Evolutionary conservation across 2,329 filamentous ascomycete genomes (phyloP), one percentile per base, ranked within the genome.

Genomic region (Colletotrichum simmondsii): DNA sequence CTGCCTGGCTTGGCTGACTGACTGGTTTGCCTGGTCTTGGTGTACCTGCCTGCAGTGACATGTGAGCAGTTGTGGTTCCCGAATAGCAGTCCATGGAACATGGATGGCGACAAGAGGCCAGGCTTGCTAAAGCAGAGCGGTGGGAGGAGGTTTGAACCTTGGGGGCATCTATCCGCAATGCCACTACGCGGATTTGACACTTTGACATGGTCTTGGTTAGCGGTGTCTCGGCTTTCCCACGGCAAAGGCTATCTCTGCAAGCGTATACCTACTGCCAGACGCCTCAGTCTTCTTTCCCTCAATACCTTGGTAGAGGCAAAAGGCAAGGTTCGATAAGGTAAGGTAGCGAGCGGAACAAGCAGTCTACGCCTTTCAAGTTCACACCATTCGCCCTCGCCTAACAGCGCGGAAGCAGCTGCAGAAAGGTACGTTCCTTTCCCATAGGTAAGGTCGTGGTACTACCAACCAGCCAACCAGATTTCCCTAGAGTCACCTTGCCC

Each of bases 21-120:
- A 30, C 26, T 54, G 65, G 58, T 56, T 53, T 24, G 60, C 42
- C 65, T 58, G 54, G 53, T 24, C 22, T 42, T 46, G 28, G 59
- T 70, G 59, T 61, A 46, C 65, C 65, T 70, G 59, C 28, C 56
- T 54, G 60, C 30, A 16, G 66, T 73, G 71, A 65, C 71, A 73
- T 73, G 71, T 73, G 71, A 73, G 71, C 60, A 72, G 65, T 71
- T 54, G 66, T 65, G 67, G 54, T 70, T 71, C 60, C 56, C 66
- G 61, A 71, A 53, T 49, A 26, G 54, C 59, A 42, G 46, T 35
- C 26, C 52, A 54, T 32, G 53, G 46, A 56, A 54, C 52, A 54
- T 59, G 42, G 46, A 58, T 64, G 66, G 64, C 66, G 42, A 61
- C 57, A 32, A 26, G n/a, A 22, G 22, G 12, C 26, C 54, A 35